Percentiles rank a stretch among this genome's conserved stretches.
Evolutionary conservation across 192 early-diverging fungal genomes (phyloP).

Genomic region (Chytriomyces confervae): DNA sequence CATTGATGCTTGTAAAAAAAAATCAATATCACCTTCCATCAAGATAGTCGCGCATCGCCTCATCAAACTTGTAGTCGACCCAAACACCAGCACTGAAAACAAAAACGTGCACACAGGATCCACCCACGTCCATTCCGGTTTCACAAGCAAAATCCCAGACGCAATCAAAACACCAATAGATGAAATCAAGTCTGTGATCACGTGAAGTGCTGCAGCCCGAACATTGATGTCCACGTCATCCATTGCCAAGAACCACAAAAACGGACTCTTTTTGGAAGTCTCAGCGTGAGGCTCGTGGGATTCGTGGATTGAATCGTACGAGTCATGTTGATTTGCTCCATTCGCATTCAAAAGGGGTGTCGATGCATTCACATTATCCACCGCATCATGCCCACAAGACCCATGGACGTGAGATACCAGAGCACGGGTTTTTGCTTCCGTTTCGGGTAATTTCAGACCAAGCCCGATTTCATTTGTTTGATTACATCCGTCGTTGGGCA

Average conservation of each 20-base stretch:
- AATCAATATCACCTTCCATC: constrained; percentile 70
- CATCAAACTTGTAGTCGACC: constrained; percentile 71
- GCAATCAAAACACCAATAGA: constrained; percentile 84
- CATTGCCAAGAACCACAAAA: neutral
- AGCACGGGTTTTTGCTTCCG: constrained; percentile 60
- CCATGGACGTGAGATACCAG: constrained; percentile 72
- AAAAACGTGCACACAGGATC: constrained; percentile 85
- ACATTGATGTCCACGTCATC: constrained; percentile 57
- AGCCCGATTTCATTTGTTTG: neutral
- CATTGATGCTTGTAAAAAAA: neutral
- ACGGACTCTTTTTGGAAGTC: neutral
- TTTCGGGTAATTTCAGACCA: neutral
- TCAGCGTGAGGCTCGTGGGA: neutral
- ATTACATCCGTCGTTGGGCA: neutral
- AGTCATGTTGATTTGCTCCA: neutral
- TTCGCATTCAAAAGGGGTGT: no score
- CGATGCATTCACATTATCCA: no score
- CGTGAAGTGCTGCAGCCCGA: constrained; percentile 77
- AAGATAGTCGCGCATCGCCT: constrained; percentile 68
- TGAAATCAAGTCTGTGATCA: constrained; percentile 79
- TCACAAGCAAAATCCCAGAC: constrained; percentile 66
- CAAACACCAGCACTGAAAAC: constrained; percentile 77
- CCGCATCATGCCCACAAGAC: no score
- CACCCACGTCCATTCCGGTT: constrained; percentile 64
- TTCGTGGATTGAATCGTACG: neutral